phyloP scores from a whole-genome alignment of 257 asterid genomes.

The Forsythia suspensa region DNA sequence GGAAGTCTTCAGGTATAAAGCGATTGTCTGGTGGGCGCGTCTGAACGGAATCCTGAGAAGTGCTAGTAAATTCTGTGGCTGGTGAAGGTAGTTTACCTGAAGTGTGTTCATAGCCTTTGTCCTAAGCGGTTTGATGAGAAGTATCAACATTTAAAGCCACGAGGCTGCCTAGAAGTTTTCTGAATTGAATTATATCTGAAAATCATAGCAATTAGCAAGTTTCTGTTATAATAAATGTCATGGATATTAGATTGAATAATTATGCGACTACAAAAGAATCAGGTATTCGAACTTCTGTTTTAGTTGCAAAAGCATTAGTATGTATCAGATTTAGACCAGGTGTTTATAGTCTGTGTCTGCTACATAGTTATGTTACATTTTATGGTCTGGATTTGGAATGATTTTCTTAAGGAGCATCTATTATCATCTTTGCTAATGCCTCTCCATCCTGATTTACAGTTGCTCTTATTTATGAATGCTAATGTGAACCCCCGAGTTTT shows the following conservation, averaged over 20 bases:
- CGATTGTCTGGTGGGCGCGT: conserved; percentile 35
- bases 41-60: conserved; percentile 26
- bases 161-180: not conserved
- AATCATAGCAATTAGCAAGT: not conserved
- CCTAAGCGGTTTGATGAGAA: conserved; percentile 37
- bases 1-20: conserved; percentile 21
- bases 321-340: not conserved
- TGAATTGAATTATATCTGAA: not conserved
- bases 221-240: too few species aligned
- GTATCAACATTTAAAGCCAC: conserved; percentile 18
- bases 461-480: too few species aligned
- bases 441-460: too few species aligned
- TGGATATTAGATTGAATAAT: not conserved
- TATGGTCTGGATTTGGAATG: not conserved
- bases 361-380: not conserved
- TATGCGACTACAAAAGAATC: not conserved
- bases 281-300: too few species aligned
- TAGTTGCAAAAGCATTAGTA: not conserved
- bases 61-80: conserved; percentile 39
- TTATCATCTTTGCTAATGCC: not conserved
- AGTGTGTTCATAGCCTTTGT: conserved; percentile 38
- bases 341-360: not conserved
- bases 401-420: not conserved
- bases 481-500: too few species aligned
- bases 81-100: conserved; percentile 35